Evolutionary conservation across 2,329 filamentous ascomycete genomes (phyloP), one percentile per base, ranked within the genome.

Genomic region (Penicillium sp.): DNA sequence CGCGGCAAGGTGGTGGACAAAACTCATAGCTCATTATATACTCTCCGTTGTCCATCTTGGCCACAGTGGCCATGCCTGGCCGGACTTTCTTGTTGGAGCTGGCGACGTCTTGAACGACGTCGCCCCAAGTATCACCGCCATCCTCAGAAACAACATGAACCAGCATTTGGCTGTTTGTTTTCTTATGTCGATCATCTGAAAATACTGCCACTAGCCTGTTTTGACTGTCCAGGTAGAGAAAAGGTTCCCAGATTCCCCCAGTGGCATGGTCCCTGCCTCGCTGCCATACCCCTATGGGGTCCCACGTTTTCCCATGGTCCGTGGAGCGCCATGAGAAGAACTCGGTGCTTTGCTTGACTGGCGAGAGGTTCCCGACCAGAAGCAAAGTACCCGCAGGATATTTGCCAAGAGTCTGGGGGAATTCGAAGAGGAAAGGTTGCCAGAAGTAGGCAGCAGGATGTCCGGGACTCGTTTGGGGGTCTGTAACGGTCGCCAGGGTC

Each of bases 401-500:
- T 24, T 47, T 48, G n/a, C 49, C 48, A 10, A 50, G 45, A 27
- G 50, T 42, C 42, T 55, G 46, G 18, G 53, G 52, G 27, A 53
- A 54, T 33, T 56, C 49, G 45, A 53, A 51, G 15, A 55, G 24
- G 37, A 46, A 52, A 7, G 46, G 33, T 32, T 46, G 42, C 15
- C 23, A 46, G 42, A 46, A 46, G 15, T 17, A 15, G 13, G 17
- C 13, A 32, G 23, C 7, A 10, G 15, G 42, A 21, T 15, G 10
- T 13, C 42, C 42, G 12, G 34, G 9, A 5, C 29, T n/a, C 6
- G 27, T 33, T 17, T 33, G 30, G 30, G 30, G 15, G 30, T 33
- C 42, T 10, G 29, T 23, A 6, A 34, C 29, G 12, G 27, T 46
- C 15, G 42, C 29, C 18, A 46, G 18, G 17, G 42, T 23, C 17